Conservation (phyloP, 2,329 filamentous ascomycete species). For the Aspergillus vadensis region DNA sequence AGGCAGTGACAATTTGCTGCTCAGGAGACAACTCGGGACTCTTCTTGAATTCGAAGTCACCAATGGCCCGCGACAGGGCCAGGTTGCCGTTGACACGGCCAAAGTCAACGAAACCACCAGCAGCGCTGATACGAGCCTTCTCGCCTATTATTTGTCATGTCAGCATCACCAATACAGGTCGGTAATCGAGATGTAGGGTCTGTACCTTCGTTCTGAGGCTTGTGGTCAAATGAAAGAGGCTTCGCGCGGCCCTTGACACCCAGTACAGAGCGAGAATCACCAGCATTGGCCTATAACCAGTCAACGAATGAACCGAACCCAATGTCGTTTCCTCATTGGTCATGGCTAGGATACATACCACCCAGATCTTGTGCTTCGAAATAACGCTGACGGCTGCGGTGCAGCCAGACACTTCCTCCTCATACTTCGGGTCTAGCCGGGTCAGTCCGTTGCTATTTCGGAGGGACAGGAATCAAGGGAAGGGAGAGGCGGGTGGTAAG, state of each 20-base stretch:
- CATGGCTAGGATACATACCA: slow-evolving; percentile 64
- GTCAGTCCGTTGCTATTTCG: slow-evolving; percentile 18
- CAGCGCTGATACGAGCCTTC: slow-evolving; percentile 92
- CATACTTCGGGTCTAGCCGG: slow-evolving; percentile 82
- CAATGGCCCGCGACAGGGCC: slow-evolving; percentile 92
- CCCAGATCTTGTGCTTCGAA: slow-evolving; percentile 87
- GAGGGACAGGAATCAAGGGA: not conserved
- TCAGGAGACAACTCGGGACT: slow-evolving; percentile 95
- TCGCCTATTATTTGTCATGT: slow-evolving; percentile 63
- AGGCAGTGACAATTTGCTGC: slow-evolving; percentile 97
- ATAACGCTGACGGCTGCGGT: slow-evolving; percentile 91
- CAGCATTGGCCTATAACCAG: slow-evolving; percentile 78
- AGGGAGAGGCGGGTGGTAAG: not conserved
- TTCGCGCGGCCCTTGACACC: slow-evolving; percentile 97
- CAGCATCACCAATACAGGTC: slow-evolving; percentile 2
- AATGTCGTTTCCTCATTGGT: not conserved
- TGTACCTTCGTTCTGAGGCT: slow-evolving; percentile 93
- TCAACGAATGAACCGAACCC: slow-evolving; percentile 26
- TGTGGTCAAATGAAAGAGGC: slow-evolving; percentile 98
- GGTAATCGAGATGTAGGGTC: not conserved
- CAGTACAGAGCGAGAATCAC: slow-evolving; percentile 91
- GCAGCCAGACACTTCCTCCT: slow-evolving; percentile 97
- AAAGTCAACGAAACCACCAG: slow-evolving; percentile 97
- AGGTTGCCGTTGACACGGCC: slow-evolving; percentile 98
- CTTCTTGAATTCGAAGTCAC: slow-evolving; percentile 99